A percentile compares a stretch with the other conserved stretches of the same genome.
Conservation (phyloP, 2,329 filamentous ascomycete species). For the Capronia americana region DNA sequence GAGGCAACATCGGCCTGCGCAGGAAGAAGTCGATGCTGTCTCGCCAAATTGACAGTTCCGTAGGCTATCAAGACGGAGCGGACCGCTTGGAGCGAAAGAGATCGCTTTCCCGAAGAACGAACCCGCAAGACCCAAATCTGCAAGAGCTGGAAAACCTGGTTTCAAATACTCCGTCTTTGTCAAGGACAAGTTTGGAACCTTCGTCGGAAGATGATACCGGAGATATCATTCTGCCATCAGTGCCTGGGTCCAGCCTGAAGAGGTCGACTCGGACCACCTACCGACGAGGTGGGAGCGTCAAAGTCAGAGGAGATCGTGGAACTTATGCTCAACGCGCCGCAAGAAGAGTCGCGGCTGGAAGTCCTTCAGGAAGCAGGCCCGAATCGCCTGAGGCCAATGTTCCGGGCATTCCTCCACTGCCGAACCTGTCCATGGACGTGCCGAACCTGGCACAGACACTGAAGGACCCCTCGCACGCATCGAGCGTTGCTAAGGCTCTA, state of each 20-base stretch:
- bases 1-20: slow-evolving; percentile 64
- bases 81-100: slow-evolving; percentile 77
- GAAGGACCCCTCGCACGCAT: slow-evolving; percentile 42
- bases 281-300: slow-evolving; percentile 82
- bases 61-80: slow-evolving; percentile 80
- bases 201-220: slow-evolving; percentile 64
- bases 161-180: slow-evolving; percentile 69
- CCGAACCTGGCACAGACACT: slow-evolving; percentile 56
- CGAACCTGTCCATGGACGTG: slow-evolving; percentile 46
- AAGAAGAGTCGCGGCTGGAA: slow-evolving; percentile 51
- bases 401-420: slow-evolving; percentile 42
- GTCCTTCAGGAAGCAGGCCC: slow-evolving; percentile 28
- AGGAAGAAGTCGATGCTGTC: slow-evolving; percentile 97
- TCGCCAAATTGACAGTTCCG: slow-evolving; percentile 80
- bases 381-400: slow-evolving; percentile 39
- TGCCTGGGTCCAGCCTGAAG: slow-evolving; percentile 78
- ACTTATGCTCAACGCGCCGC: slow-evolving; percentile 76
- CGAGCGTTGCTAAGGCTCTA: slow-evolving; percentile 37
- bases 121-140: slow-evolving; percentile 67
- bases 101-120: slow-evolving; percentile 62
- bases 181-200: slow-evolving; percentile 57
- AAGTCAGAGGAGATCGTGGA: slow-evolving; percentile 63
- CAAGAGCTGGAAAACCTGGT: slow-evolving; percentile 79
- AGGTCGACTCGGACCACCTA: slow-evolving; percentile 93
- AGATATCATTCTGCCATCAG: slow-evolving; percentile 74